Percentiles rank a stretch among this genome's conserved stretches.
Evolutionary conservation across 2,329 filamentous ascomycete species (phyloP).

Genomic region (Phialophora expanda): DNA sequence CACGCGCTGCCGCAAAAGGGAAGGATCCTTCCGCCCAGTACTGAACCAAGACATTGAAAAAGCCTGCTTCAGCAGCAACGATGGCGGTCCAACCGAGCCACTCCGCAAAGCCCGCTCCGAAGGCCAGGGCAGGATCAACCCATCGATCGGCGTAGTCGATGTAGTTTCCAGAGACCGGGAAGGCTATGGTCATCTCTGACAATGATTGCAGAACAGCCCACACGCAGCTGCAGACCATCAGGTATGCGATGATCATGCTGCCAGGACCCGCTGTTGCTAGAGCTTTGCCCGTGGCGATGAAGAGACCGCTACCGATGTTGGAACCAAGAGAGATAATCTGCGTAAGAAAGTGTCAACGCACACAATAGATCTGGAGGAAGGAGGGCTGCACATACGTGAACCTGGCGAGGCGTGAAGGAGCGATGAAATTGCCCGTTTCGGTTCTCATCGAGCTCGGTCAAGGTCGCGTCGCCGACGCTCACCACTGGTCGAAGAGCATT

Average conservation of each 20-base stretch:
- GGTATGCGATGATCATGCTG: constrained; percentile 45
- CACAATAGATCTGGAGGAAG: neutral
- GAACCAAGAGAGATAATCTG: constrained; percentile 36
- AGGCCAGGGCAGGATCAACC: constrained; percentile 49
- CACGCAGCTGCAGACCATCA: constrained; percentile 42
- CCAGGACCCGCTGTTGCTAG: constrained; percentile 42
- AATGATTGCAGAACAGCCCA: constrained; percentile 43
- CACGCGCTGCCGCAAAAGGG: constrained; percentile 27
- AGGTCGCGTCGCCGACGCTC: neutral
- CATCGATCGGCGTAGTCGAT: constrained; percentile 49
- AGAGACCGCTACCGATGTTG: constrained; percentile 45
- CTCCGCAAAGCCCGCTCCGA: constrained; percentile 44
- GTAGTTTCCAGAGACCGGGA: constrained; percentile 47
- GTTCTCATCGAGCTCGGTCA: neutral
- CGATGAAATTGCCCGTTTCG: constrained; percentile 9
- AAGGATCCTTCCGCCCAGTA: constrained; percentile 38
- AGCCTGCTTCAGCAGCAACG: constrained; percentile 39
- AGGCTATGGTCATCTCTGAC: constrained; percentile 49
- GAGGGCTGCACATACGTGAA: constrained; percentile 1
- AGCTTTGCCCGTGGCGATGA: constrained; percentile 44
- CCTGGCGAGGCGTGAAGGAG: constrained; percentile 7
- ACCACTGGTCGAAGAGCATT: neutral
- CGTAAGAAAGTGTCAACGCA: neutral
- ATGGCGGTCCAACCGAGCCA: constrained; percentile 36
- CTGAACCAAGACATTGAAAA: constrained; percentile 39